Evolutionary conservation across 1,284 basidiomycete species (phyloP).

Genomic region (Tausonia pullulans): DNA sequence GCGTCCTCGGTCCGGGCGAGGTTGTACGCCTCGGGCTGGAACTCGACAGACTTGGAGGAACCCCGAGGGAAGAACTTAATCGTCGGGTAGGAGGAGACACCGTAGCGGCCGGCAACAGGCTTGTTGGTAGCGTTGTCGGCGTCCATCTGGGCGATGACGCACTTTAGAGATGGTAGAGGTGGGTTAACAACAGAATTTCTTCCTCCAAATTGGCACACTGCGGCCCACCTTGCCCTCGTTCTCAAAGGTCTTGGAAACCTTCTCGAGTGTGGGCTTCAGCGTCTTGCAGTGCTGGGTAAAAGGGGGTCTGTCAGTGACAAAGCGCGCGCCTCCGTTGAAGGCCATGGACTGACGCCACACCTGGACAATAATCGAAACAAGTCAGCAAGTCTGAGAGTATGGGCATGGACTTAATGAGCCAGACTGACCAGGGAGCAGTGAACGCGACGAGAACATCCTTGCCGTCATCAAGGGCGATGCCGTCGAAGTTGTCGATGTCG

Average conservation of each 20-base stretch:
- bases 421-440: constrained; percentile 48
- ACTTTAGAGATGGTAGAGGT: constrained; percentile 28
- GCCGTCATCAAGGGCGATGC: constrained; percentile 56
- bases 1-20: constrained; percentile 34
- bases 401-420: constrained; percentile 48
- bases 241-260: constrained; percentile 68
- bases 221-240: constrained; percentile 56
- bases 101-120: constrained; percentile 61
- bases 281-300: constrained; percentile 34
- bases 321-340: not conserved
- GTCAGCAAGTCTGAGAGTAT: constrained; percentile 38
- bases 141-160: constrained; percentile 80
- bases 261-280: constrained; percentile 77
- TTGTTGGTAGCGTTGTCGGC: constrained; percentile 74
- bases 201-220: not conserved
- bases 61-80: constrained; percentile 89
- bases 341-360: not conserved
- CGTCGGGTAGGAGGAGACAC: constrained; percentile 68
- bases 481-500: constrained; percentile 60
- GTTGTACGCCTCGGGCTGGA: constrained; percentile 51
- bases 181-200: not conserved
- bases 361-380: not conserved
- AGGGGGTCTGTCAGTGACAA: no score
- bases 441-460: constrained; percentile 86
- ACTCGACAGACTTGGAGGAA: constrained; percentile 25